A percentile compares a stretch with the other conserved stretches of the same genome.
Conservation (phyloP, 495 filamentous ascomycete species). For the Neurospora intermedia region DNA sequence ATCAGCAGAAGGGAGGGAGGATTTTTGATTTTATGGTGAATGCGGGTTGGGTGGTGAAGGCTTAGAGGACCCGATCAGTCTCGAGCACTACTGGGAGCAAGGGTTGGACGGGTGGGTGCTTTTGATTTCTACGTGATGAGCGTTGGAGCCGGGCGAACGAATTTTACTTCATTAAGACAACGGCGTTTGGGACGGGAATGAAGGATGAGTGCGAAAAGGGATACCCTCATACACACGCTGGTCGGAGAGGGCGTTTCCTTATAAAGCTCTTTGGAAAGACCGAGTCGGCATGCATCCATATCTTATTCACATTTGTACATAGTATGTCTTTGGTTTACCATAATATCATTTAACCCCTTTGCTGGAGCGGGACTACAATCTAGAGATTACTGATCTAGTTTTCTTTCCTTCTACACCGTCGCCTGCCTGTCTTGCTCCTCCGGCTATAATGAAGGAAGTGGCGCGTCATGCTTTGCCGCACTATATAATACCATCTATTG, state of each 20-base stretch:
- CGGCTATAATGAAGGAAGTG: background rate
- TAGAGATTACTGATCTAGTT: background rate
- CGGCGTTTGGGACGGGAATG: background rate
- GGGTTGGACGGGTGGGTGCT: background rate
- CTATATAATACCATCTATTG: background rate
- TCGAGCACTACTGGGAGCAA: background rate
- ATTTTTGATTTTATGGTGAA: conserved; percentile 94
- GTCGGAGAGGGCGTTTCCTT: background rate
- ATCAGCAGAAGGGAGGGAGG: conserved; percentile 44
- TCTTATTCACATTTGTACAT: background rate
- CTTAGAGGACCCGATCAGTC: conserved; percentile 2
- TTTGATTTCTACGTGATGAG: background rate
- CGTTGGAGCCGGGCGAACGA: background rate
- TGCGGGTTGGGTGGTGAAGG: conserved; percentile 82
- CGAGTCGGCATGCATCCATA: background rate
- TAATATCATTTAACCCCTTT: background rate
- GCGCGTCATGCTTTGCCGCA: background rate
- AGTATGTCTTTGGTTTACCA: background rate
- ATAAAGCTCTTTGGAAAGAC: background rate
- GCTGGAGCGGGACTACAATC: background rate
- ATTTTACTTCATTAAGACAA: background rate
- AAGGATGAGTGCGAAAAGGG: background rate
- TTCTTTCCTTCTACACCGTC: background rate
- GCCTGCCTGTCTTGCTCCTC: background rate
- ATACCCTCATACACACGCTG: background rate